Evolutionary conservation across 2,329 filamentous ascomycete species (phyloP).

Genomic region (Neophaeococcomyces aloes): DNA sequence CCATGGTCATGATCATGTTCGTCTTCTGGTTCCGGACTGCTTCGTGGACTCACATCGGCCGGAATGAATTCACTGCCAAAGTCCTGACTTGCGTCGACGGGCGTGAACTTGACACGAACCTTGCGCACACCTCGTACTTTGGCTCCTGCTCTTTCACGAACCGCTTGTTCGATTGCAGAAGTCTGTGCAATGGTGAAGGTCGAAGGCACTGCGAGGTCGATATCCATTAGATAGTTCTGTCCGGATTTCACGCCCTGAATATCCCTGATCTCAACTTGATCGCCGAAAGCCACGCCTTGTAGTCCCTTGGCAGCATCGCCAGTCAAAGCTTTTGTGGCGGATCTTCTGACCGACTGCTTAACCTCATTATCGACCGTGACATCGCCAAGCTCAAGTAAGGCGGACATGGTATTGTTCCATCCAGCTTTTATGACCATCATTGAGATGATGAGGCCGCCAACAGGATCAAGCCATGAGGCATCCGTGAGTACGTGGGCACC

Average conservation of each 20-base stretch:
- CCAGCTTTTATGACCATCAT: constrained; percentile 88
- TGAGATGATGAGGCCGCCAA: constrained; percentile 85
- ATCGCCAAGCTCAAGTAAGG: constrained; percentile 84
- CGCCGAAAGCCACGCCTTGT: constrained; percentile 38
- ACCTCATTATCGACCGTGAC: constrained; percentile 78
- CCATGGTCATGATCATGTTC: constrained; percentile 37
- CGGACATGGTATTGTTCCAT: constrained; percentile 69
- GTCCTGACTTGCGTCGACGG: constrained; percentile 49
- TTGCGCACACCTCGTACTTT: constrained; percentile 76
- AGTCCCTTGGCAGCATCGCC: constrained; percentile 24
- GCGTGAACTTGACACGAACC: constrained; percentile 73
- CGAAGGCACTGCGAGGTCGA: constrained; percentile 72
- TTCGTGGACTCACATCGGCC: constrained; percentile 48
- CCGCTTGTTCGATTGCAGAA: constrained; percentile 56
- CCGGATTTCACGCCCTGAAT: constrained; percentile 89
- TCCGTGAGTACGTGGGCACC: constrained; percentile 78
- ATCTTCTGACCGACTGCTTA: constrained; percentile 58
- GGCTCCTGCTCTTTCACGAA: constrained; percentile 61
- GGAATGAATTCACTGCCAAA: constrained; percentile 72
- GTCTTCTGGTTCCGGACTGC: constrained; percentile 52
- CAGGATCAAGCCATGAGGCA: constrained; percentile 85
- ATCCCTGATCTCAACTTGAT: constrained; percentile 59
- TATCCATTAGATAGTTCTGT: constrained; percentile 87
- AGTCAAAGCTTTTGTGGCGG: constrained; percentile 50
- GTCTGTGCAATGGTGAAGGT: constrained; percentile 65